These are phyloP conservation scores for Sugiyamaella japonica DNA, from an alignment of 1,139 yeast species.

Conservation along the genomic window DNA sequence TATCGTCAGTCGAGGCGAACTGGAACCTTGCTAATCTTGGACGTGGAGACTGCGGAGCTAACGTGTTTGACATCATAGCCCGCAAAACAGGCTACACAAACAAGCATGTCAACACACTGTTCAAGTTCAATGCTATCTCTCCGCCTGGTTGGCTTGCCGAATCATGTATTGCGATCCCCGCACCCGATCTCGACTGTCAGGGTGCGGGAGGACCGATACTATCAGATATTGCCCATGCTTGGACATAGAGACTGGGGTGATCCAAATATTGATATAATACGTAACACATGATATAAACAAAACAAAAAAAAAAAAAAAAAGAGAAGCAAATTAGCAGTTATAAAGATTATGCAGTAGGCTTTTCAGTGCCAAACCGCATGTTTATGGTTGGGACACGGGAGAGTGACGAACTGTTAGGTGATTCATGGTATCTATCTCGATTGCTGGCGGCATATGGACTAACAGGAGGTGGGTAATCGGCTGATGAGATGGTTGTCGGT, in stretches of 20 bases:
- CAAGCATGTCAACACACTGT: constrained; percentile 41
- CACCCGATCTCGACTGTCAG: constrained; percentile 9
- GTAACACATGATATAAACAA: neutral
- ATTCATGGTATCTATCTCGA: constrained; percentile 5
- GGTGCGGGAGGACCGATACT: constrained; percentile 16
- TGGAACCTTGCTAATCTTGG: constrained; percentile 38
- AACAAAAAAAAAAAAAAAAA: neutral
- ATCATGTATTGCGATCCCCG: constrained; percentile 39
- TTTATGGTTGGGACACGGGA: constrained; percentile 11
- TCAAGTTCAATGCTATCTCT: constrained; percentile 44
- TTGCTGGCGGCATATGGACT: constrained; percentile 11
- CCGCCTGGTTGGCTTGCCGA: constrained; percentile 46
- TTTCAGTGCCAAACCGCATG: constrained; percentile 14
- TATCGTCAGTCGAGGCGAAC: constrained; percentile 40
- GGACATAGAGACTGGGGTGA: constrained; percentile 4
- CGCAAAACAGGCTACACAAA: constrained; percentile 40
- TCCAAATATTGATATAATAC: constrained; percentile 3
- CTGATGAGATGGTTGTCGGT: constrained; percentile 11
- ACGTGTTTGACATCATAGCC: constrained; percentile 47
- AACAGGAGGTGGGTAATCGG: constrained; percentile 3
- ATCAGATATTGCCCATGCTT: constrained; percentile 7
- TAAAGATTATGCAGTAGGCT: constrained; percentile 5
- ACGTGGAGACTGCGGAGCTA: constrained; percentile 50
- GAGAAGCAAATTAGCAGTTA: neutral
- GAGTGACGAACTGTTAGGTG: constrained; percentile 3